Evolutionary conservation across 345 rosid genomes (phyloP), one percentile per base, ranked within the genome.

Genomic region (Cardamine resedifolia): DNA sequence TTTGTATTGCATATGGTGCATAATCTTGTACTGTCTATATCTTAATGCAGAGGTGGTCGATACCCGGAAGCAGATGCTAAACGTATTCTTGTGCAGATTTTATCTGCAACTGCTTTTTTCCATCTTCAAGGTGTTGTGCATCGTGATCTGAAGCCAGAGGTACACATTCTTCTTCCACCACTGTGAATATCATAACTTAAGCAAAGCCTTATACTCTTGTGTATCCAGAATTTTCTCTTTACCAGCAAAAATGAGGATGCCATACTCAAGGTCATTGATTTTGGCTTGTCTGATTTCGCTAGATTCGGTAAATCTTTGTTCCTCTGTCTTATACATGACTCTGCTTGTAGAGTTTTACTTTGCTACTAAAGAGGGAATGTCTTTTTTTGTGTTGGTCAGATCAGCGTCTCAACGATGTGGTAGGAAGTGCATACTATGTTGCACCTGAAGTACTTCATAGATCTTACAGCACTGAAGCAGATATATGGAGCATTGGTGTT

Each of bases 391-490:
- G 52, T 36, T 53, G 39, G 50, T 72, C 92, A 96, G 99, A 91
- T 80, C 95, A 89, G 64, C 90, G 98, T 64, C 91, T 90, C 78
- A 96, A 85, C 57, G 98, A 96, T 77, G 90, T 96, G 61, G 99
- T 96, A 61, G 99, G 99, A 57, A 96, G 98, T 82, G 98, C 98
- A 64, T 96, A 88, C 80, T 92, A 96, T 78, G 99, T 96, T 66
- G 92, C 99, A 18, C 97, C 99, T 26, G 98, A 96, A 86, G 99
- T 96, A 58, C 94, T 96, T 47, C 98, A 96, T 79, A 92, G 98
- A 82, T 90, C 95, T 44, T 96, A 96, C 79, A 83, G 87, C 61
- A 80, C 87, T 26, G 99, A 96, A 75, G 98, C 96, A 27, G 99
- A 96, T 83, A 83, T 90, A 77, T 96, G 99, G 99, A 92, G 99